Evolutionary conservation across 192 early-diverging fungal species (phyloP), one percentile per base, ranked within the genome.

Genomic region (Linnemannia hyalina): DNA sequence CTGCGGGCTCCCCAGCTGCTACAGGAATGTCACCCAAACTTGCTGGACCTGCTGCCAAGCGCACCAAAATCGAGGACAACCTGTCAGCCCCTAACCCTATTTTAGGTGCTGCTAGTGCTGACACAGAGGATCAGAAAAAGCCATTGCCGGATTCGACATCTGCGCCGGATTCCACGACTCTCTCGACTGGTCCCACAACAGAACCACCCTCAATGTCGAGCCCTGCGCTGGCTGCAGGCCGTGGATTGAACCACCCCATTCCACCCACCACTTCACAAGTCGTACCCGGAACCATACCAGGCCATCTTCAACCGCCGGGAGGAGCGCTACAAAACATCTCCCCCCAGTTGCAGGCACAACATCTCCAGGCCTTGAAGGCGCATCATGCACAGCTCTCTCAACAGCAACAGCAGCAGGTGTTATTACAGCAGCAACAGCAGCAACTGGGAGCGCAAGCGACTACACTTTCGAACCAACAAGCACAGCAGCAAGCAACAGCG

Each of bases 1-100:
- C 84, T 5, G 84, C 75, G 1, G 74, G 84, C 46, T 86, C 84
- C 7, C 84, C 84, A 2, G 84, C 84, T 18, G 79, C 84, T 1
- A 74, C 71, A 46, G 84, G 80, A 38, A 80, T 36, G 11, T 86
- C 84, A 20, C 84, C 84, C 38, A 86, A 78, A 23, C 42, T 86
- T 3, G 49, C 78, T 13, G 84, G 84, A 23, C 63, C 74, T 0
- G 73, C 84, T 49, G 76, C 76, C 10, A 86, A 86, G 73, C 74
- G 84, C 3, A 77, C 79, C 15, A 86, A 86, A 32, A 36, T 86
- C 1, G 84, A 86, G 6, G 79, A 86, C 20, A 40, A 32, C 38
- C 57, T 36, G 3, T 47, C 78, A 20, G 63, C 70, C 18, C 52
- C 68, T 5, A 57, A 72, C 5, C 60, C 79, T 38, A 32, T 74